phyloP scores from a whole-genome alignment of 495 filamentous ascomycete genomes.

The Elasticomyces elasticus region DNA sequence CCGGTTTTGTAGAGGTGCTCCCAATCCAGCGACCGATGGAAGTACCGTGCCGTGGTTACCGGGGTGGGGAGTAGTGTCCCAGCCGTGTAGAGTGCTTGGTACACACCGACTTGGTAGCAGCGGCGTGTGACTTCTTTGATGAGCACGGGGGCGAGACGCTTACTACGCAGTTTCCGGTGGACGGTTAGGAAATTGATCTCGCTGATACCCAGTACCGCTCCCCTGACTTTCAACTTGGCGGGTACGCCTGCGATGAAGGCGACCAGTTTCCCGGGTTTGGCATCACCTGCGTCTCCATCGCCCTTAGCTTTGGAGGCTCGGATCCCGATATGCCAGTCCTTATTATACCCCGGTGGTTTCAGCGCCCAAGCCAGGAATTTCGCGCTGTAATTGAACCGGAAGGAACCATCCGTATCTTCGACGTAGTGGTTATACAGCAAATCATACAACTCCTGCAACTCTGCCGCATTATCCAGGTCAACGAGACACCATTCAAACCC shows the following conservation, averaged over 20 bases:
- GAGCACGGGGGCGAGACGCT: constrained; percentile 80
- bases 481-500: constrained; percentile 92
- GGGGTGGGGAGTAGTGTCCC: constrained; percentile 84
- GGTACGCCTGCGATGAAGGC: constrained; percentile 93
- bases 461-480: constrained; percentile 59
- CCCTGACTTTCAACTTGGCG: constrained; percentile 66
- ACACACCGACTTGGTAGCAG: constrained; percentile 72
- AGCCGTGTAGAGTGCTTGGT: constrained; percentile 90
- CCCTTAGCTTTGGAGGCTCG: constrained; percentile 56
- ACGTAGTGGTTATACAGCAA: constrained; percentile 88
- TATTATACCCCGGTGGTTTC: constrained; percentile 88
- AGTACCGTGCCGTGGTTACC: constrained; percentile 86
- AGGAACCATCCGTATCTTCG: constrained; percentile 92
- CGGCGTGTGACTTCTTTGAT: constrained; percentile 95
- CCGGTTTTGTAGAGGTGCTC: constrained; percentile 86
- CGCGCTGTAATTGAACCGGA: constrained; percentile 86
- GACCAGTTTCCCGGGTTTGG: constrained; percentile 52
- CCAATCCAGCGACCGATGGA: constrained; percentile 88
- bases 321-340: constrained; percentile 92
- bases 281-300: not conserved
- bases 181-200: constrained; percentile 98
- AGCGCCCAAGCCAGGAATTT: constrained; percentile 89
- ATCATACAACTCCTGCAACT: constrained; percentile 51
- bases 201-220: constrained; percentile 61
- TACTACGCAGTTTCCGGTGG: constrained; percentile 92